Percentiles rank a stretch among this genome's conserved stretches.
Evolutionary conservation across 352 stramenopile species (phyloP).

Genomic region (Phytophthora quininea): DNA sequence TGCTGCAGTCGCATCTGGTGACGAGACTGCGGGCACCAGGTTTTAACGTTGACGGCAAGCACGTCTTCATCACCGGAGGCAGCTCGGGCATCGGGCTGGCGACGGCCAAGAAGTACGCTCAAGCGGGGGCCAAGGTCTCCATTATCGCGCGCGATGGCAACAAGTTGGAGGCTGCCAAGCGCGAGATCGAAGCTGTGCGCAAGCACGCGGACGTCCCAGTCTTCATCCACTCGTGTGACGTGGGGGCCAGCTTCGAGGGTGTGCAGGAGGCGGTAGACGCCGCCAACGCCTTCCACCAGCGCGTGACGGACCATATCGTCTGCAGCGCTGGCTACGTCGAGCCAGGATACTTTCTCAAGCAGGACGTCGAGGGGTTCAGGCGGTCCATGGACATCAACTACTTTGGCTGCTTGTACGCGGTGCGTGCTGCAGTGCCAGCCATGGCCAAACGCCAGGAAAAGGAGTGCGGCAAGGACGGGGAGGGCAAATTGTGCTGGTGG

Average conservation of each 20-base stretch:
- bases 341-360: slow-evolving; percentile 63
- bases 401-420: slow-evolving; percentile 53
- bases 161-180: slow-evolving; percentile 42
- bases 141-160: slow-evolving; percentile 44
- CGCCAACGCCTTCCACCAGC: slow-evolving; percentile 52
- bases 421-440: slow-evolving; percentile 50
- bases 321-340: slow-evolving; percentile 50
- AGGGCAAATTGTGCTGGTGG: slow-evolving; percentile 48
- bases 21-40: slow-evolving; percentile 29
- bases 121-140: slow-evolving; percentile 45
- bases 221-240: slow-evolving; percentile 55
- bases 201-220: slow-evolving; percentile 24
- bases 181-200: slow-evolving; percentile 39
- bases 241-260: slow-evolving; percentile 36
- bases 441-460: slow-evolving; percentile 46
- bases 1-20: slow-evolving; percentile 21
- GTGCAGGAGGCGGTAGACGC: slow-evolving; percentile 45
- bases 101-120: slow-evolving; percentile 50
- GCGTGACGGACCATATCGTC: slow-evolving; percentile 53
- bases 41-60: slow-evolving; percentile 41
- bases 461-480: slow-evolving; percentile 23
- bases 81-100: slow-evolving; percentile 54
- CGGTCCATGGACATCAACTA: slow-evolving; percentile 69
- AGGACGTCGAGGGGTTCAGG: slow-evolving; percentile 41
- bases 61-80: slow-evolving; percentile 54